Percentiles rank a stretch among this genome's conserved stretches.
phyloP scores from a whole-genome alignment of 257 asterid species.

The Solanum pimpinellifolium region DNA sequence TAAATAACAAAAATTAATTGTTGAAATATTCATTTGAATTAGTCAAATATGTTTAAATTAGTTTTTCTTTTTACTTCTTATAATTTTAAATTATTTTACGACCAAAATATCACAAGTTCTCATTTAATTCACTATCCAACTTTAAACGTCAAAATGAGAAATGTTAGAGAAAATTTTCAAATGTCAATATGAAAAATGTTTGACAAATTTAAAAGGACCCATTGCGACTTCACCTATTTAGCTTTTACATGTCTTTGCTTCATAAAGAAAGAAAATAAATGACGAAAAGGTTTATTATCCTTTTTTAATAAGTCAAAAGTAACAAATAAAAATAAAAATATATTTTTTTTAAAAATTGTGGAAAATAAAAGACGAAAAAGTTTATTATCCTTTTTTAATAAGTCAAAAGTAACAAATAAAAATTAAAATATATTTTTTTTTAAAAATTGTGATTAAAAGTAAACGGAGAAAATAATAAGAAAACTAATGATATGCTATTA shows the following conservation, averaged over 20 bases:
- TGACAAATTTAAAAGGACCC: too few species aligned
- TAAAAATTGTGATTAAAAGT: too few species aligned
- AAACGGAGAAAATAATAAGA: not conserved
- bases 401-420: too few species aligned
- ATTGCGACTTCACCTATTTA: not conserved
- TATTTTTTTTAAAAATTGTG: too few species aligned
- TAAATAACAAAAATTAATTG: not conserved
- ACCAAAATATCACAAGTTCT: not conserved
- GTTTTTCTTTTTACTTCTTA: not conserved
- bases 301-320: too few species aligned
- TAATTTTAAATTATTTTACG: not conserved
- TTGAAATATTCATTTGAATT: not conserved
- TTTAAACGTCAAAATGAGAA: not conserved
- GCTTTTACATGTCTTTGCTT: not conserved
- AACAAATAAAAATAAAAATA: too few species aligned
- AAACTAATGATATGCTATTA: not conserved
- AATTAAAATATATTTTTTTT: too few species aligned
- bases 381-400: too few species aligned
- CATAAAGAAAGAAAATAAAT: not conserved
- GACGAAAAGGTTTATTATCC: too few species aligned
- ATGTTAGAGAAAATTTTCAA: not conserved
- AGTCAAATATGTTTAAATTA: not conserved
- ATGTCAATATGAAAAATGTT: too few species aligned
- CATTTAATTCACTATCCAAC: not conserved
- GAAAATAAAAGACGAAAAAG: too few species aligned